Conservation (phyloP, 805 yeast species). For the Candida manassasensis region DNA sequence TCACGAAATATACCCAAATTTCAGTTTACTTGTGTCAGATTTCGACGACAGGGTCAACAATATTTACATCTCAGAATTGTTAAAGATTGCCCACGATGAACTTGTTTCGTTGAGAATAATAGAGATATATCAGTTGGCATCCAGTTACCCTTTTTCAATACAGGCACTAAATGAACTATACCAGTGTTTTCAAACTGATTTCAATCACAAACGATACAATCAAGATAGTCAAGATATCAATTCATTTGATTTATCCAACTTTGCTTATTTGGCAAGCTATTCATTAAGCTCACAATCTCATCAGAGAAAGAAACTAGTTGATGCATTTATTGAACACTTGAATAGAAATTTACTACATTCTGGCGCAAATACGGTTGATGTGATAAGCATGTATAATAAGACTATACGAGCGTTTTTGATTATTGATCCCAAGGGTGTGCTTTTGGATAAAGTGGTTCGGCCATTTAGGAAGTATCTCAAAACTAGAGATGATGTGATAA, state of each 20-base stretch:
- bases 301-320: constrained; percentile 51
- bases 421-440: constrained; percentile 84
- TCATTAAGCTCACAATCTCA: constrained; percentile 22
- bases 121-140: constrained; percentile 58
- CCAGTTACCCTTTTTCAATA: constrained; percentile 47
- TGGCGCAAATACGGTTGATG: constrained; percentile 73
- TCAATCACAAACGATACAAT: constrained; percentile 6
- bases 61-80: constrained; percentile 21
- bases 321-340: constrained; percentile 44
- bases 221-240: constrained; percentile 4
- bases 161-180: constrained; percentile 57
- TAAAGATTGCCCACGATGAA: constrained; percentile 35
- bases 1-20: constrained; percentile 34
- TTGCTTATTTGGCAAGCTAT: constrained; percentile 13
- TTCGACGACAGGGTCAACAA: constrained; percentile 9
- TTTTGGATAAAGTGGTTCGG: constrained; percentile 70
- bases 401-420: constrained; percentile 67
- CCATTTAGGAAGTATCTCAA: constrained; percentile 71
- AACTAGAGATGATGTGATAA: constrained; percentile 69
- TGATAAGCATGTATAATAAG: constrained; percentile 63
- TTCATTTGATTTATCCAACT: constrained; percentile 4
- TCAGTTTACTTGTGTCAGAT: constrained; percentile 10
- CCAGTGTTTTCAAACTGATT: constrained; percentile 40
- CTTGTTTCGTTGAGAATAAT: constrained; percentile 44
- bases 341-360: constrained; percentile 58